Percentiles rank a stretch among this genome's conserved stretches.
phyloP scores from a whole-genome alignment of 176 grass and related monocot species.

The Oryza punctata region DNA sequence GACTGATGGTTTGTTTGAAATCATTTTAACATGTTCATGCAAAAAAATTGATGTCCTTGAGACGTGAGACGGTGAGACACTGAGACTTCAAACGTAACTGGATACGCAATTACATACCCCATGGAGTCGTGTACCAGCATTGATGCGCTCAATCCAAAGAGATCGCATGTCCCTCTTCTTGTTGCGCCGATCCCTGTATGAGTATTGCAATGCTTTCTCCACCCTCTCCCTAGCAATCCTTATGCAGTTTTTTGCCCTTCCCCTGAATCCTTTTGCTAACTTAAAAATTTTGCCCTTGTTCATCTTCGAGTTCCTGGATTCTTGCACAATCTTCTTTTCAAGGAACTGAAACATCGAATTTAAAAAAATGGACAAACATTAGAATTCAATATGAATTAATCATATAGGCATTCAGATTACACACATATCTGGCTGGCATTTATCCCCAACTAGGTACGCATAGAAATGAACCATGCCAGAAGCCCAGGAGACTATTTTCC shows the following conservation, averaged over 20 bases:
- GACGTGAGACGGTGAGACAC: not conserved
- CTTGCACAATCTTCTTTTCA: not conserved
- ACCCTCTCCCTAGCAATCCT: slow-evolving; percentile 86
- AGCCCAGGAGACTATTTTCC: not conserved
- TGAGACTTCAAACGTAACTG: not conserved
- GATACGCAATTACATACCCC: slow-evolving; percentile 56
- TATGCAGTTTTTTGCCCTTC: slow-evolving; percentile 92
- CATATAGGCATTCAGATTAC: slow-evolving; percentile 1
- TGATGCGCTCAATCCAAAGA: slow-evolving; percentile 95
- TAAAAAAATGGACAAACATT: not conserved
- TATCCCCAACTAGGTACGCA: not conserved
- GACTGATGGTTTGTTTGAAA: not conserved
- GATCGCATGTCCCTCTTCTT: slow-evolving; percentile 94
- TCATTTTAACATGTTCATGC: not conserved
- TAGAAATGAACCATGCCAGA: not conserved
- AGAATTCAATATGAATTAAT: not conserved
- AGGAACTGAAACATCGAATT: slow-evolving; percentile 19
- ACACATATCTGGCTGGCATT: not conserved
- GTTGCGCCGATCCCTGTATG: slow-evolving; percentile 88
- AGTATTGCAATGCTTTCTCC: slow-evolving; percentile 86
- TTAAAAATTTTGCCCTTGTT: slow-evolving; percentile 95
- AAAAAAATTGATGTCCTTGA: not conserved
- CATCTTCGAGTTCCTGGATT: slow-evolving; percentile 37
- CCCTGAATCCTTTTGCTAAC: slow-evolving; percentile 86
- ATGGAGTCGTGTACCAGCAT: slow-evolving; percentile 81